Conservation (phyloP, 2,329 filamentous ascomycete species). For the Apiospora hydei region DNA sequence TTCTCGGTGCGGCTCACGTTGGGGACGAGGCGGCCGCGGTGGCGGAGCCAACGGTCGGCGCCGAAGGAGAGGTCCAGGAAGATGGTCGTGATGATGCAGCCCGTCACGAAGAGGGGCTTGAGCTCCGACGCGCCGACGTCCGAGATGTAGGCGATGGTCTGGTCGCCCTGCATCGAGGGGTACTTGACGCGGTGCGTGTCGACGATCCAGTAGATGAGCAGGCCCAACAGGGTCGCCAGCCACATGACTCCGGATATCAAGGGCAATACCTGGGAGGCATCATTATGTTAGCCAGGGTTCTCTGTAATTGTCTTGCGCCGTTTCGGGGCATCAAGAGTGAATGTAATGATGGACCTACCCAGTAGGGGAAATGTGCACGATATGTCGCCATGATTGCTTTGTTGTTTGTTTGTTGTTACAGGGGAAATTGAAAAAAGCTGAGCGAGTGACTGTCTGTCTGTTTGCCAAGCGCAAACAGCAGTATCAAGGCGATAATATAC, state of each 20-base stretch:
- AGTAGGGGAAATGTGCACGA: slow-evolving; percentile 22
- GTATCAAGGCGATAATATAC: neutral
- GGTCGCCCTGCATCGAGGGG: slow-evolving; percentile 62
- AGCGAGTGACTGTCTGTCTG: neutral
- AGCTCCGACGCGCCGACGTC: slow-evolving; percentile 68
- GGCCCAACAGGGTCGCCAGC: slow-evolving; percentile 72
- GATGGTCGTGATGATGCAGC: slow-evolving; percentile 74
- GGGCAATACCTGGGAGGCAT: slow-evolving; percentile 64
- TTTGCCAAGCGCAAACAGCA: neutral
- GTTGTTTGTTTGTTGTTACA: neutral
- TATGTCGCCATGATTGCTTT: neutral
- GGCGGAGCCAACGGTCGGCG: slow-evolving; percentile 84
- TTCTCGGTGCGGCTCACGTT: slow-evolving; percentile 73
- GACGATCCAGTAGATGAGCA: slow-evolving; percentile 74
- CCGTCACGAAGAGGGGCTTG: slow-evolving; percentile 81
- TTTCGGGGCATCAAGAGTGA: neutral
- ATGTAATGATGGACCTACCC: neutral
- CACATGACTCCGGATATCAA: slow-evolving; percentile 71
- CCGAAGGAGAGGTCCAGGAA: slow-evolving; percentile 83
- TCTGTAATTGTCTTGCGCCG: neutral
- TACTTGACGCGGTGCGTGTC: slow-evolving; percentile 63
- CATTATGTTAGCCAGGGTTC: neutral
- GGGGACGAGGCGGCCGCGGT: slow-evolving; percentile 77
- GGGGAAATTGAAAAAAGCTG: neutral
- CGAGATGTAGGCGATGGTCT: slow-evolving; percentile 76